Percentiles rank a stretch among this genome's conserved stretches.
Evolutionary conservation across 257 asterid species (phyloP).

Genomic region (Asclepias syriaca): DNA sequence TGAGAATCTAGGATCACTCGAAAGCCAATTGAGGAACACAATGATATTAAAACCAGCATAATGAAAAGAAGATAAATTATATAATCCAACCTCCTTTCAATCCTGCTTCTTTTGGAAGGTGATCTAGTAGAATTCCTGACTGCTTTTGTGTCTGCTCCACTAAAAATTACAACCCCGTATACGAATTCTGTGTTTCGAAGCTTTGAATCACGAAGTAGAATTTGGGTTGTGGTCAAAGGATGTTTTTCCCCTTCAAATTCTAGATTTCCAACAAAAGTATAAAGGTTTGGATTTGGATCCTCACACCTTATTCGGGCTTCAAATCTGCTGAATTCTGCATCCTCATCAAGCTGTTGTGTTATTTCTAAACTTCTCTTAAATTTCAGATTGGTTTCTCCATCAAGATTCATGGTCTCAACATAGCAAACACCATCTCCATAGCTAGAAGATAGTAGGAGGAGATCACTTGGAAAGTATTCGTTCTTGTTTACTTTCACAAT

Average conservation of each 20-base stretch:
- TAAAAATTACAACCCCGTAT: slow-evolving; percentile 52
- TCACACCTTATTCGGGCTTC: slow-evolving; percentile 43
- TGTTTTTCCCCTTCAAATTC: slow-evolving; percentile 20
- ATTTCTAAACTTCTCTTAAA: slow-evolving; percentile 43
- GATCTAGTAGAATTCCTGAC: slow-evolving; percentile 49
- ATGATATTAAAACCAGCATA: slow-evolving; percentile 39
- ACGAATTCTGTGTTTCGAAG: slow-evolving; percentile 54
- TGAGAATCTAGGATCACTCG: slow-evolving; percentile 20
- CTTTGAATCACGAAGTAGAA: slow-evolving; percentile 62
- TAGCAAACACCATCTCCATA: slow-evolving; percentile 59
- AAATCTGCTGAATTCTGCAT: slow-evolving; percentile 28
- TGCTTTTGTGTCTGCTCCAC: slow-evolving; percentile 56
- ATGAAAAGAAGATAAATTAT: slow-evolving; percentile 53
- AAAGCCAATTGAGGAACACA: slow-evolving; percentile 40
- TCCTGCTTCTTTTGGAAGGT: slow-evolving; percentile 61
- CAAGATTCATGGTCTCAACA: slow-evolving; percentile 63
- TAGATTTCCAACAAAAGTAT: slow-evolving; percentile 53
- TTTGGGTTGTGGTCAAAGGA: slow-evolving; percentile 39
- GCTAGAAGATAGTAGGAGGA: slow-evolving; percentile 51
- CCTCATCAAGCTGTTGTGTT: slow-evolving; percentile 37
- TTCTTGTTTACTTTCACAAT: slow-evolving; percentile 48
- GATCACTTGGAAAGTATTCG: slow-evolving; percentile 60
- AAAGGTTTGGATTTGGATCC: slow-evolving; percentile 64
- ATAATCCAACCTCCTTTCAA: slow-evolving; percentile 48
- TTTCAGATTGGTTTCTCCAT: slow-evolving; percentile 62